phyloP scores from a whole-genome alignment of 2,329 filamentous ascomycete genomes.

The Zasmidium cellare region DNA sequence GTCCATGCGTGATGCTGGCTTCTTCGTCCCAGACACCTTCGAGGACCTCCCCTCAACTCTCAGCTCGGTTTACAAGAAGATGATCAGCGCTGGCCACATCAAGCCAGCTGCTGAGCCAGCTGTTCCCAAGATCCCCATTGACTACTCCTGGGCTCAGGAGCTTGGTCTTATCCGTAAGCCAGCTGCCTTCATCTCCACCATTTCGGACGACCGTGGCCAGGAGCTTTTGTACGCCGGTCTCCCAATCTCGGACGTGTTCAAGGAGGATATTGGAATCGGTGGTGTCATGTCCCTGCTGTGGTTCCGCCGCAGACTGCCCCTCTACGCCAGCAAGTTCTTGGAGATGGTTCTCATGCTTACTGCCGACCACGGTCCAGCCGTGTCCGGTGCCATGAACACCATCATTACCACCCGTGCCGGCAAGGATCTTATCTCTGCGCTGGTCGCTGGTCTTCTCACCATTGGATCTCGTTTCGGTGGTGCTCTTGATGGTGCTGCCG shows the following conservation, averaged over 20 bases:
- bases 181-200: constrained; percentile 99
- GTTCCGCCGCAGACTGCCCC: constrained; percentile 96
- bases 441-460: constrained; percentile 95
- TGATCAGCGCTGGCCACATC: constrained; percentile 82
- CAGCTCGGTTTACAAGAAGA: constrained; percentile 79
- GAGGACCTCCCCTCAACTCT: constrained; percentile 86
- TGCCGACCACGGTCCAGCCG: constrained; percentile 96
- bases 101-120: constrained; percentile 83
- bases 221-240: constrained; percentile 98
- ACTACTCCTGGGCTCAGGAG: constrained; percentile 99
- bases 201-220: constrained; percentile 99
- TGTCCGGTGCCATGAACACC: constrained; percentile 99
- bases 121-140: constrained; percentile 98
- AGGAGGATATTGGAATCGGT: constrained; percentile 96
- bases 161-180: constrained; percentile 99
- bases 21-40: constrained; percentile 93
- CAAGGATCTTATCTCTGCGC: constrained; percentile 94
- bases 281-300: constrained; percentile 99
- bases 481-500: constrained; percentile 94
- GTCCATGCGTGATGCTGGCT: constrained; percentile 90
- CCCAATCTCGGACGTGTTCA: constrained; percentile 99
- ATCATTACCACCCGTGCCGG: constrained; percentile 99
- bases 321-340: constrained; percentile 97
- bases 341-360: constrained; percentile 99
- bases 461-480: constrained; percentile 98